Percentiles rank a stretch among this genome's conserved stretches.
These are phyloP conservation scores for Pseudogymnoascus sp. DNA, from an alignment of 2,329 filamentous ascomycete species.

Conservation along the genomic window DNA sequence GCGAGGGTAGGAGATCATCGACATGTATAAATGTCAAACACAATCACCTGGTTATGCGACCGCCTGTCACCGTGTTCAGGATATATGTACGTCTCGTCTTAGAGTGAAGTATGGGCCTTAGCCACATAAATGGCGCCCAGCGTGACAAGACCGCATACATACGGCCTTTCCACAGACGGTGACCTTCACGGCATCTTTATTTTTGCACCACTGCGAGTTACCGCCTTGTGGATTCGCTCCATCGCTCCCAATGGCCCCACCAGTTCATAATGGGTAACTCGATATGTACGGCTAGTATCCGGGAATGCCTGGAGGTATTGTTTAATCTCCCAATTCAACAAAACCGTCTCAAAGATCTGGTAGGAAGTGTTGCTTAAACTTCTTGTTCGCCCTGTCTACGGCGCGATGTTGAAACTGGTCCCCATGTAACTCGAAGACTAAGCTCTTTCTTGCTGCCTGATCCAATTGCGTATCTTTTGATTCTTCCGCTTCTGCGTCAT, in stretches of 20 bases:
- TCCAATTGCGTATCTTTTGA: slow-evolving; percentile 19
- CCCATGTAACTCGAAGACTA: slow-evolving; percentile 80
- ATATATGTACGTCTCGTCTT: not conserved
- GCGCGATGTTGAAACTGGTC: slow-evolving; percentile 79
- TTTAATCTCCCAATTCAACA: not conserved
- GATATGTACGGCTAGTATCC: not conserved
- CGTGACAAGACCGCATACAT: not conserved
- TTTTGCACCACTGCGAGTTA: not conserved
- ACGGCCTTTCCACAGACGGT: not conserved
- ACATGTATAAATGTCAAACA: not conserved
- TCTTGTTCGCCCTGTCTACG: slow-evolving; percentile 78
- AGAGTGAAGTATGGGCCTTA: not conserved
- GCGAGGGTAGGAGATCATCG: not conserved
- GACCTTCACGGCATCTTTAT: not conserved
- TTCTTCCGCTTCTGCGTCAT: slow-evolving; percentile 16
- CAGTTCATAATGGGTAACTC: not conserved
- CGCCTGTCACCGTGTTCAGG: not conserved
- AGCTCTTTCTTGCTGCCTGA: slow-evolving; percentile 30
- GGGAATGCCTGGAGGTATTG: not conserved
- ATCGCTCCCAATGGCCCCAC: not conserved
- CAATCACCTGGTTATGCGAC: not conserved
- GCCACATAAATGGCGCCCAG: not conserved
- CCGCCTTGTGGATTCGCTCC: not conserved
- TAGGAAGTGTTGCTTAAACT: slow-evolving; percentile 81
- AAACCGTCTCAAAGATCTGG: slow-evolving; percentile 53